Evolutionary conservation across 2,329 filamentous ascomycete species (phyloP), one percentile per base, ranked within the genome.

Genomic region (Talaromyces amestolkiae): DNA sequence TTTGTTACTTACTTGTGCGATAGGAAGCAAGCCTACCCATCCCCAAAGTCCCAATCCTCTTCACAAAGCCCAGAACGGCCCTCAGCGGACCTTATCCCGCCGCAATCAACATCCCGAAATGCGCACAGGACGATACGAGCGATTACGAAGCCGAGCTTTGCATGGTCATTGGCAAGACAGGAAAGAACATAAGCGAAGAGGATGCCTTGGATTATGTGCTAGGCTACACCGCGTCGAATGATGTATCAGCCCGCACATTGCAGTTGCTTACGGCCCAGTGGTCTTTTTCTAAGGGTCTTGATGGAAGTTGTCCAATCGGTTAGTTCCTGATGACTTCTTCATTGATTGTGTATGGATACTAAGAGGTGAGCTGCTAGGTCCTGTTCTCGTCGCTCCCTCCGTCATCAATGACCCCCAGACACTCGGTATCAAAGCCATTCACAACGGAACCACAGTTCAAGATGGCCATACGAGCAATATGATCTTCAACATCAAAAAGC

Each of bases 191-290:
- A 43, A 51, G 67, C 0, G 79, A 83, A 58, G 68, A 74, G 1
- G 74, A 84, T 66, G 85, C 84, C 0, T 76, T 80, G 76, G 74
- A 81, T 15, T 71, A 86, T 69, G 82, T 86, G 1, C 86, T 83
- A 82, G 85, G 85, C 0, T 86, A 82, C 66, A 85, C 83, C 0
- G 51, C 49, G 10, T 33, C 27, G 51, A 54, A 33, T 54, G 51
- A 33, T 35, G 51, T 54, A 24, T 33, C 27, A 10, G 27, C 51
- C 13, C 45, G 45, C 45, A 27, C 19, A 4, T 15, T 49, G 13
- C 45, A 49, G 45, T 27, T 49, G 45, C 45, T 49, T 27, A 49
- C 45, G 22, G 22, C 45, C 27, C 45, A 49, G 13, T 49, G 45
- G 45, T 49, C 45, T 8, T 49, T 49, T 27, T 49, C 45, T 6